These are phyloP conservation scores for Quercus tomentella DNA, from an alignment of 331 rosid species.

Conservation along the genomic window DNA sequence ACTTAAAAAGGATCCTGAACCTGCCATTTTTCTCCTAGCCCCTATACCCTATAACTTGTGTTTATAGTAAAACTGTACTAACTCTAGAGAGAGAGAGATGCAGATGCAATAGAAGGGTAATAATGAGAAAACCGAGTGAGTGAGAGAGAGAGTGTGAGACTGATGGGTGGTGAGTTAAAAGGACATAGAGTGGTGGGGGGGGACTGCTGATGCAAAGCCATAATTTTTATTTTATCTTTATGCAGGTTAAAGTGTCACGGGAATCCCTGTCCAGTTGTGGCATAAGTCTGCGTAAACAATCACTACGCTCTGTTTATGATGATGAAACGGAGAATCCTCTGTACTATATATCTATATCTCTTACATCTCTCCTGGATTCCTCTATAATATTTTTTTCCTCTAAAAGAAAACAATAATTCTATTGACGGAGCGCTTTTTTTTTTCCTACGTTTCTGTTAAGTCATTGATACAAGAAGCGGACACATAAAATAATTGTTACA, in stretches of 20 bases:
- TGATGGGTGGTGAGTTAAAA: background rate
- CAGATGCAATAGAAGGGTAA: background rate
- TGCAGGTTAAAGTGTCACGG: constrained; percentile 71
- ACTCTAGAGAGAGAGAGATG: background rate
- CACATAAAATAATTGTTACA: too few relatives aligned
- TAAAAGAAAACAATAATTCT: too few relatives aligned
- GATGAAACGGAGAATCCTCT: constrained; percentile 34
- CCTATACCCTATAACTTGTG: constrained; percentile 4
- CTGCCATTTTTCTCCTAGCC: constrained; percentile 30
- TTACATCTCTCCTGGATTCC: background rate
- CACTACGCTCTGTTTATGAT: constrained; percentile 24
- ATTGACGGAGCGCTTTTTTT: too few relatives aligned
- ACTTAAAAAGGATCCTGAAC: constrained; percentile 51
- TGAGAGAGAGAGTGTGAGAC: constrained; percentile 3
- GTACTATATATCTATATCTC: background rate
- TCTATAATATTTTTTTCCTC: too few relatives aligned
- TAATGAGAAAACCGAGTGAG: constrained; percentile 15
- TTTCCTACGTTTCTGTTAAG: too few relatives aligned
- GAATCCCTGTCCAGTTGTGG: constrained; percentile 43
- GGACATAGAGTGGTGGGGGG: background rate
- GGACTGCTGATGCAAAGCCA: constrained; percentile 22
- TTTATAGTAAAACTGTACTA: background rate
- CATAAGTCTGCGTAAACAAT: constrained; percentile 34
- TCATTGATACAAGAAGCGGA: too few relatives aligned
- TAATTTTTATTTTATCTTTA: constrained; percentile 22